A percentile compares a stretch with the other conserved stretches of the same genome.
Conservation (phyloP, 148 eudicot species). For the Vaccinium myrtillus region DNA sequence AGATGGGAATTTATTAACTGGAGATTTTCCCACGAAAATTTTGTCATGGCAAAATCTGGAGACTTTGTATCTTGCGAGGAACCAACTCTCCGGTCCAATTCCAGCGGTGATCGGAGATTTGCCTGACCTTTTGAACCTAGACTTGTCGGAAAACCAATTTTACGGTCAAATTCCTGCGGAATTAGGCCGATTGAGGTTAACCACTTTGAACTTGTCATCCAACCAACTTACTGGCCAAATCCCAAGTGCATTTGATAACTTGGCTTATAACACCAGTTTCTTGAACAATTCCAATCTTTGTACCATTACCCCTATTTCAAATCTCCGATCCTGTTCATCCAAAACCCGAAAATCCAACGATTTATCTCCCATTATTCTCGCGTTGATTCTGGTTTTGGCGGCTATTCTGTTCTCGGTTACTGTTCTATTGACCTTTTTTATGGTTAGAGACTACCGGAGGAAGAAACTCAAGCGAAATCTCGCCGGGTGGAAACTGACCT, state of each 20-base stretch:
- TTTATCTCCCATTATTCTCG: slow-evolving; percentile 32
- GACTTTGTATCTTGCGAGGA: slow-evolving; percentile 26
- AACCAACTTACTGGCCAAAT: slow-evolving; percentile 34
- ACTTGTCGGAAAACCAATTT: slow-evolving; percentile 28
- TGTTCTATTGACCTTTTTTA: slow-evolving; percentile 25
- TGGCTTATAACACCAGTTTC: slow-evolving; percentile 29
- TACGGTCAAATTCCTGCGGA: slow-evolving; percentile 29
- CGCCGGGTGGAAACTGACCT: slow-evolving; percentile 49
- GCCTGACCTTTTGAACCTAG: slow-evolving; percentile 26
- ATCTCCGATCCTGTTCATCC: slow-evolving; percentile 43
- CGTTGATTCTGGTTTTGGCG: slow-evolving; percentile 39
- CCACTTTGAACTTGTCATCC: slow-evolving; percentile 29
- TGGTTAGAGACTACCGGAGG: slow-evolving; percentile 26
- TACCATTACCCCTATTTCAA: slow-evolving; percentile 21
- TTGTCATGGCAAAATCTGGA: slow-evolving; percentile 24
- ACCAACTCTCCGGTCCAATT: slow-evolving; percentile 29
- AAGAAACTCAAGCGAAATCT: slow-evolving; percentile 32
- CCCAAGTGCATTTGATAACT: slow-evolving; percentile 27
- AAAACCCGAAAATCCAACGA: slow-evolving; percentile 13
- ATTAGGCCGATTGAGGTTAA: slow-evolving; percentile 23
- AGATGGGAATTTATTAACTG: slow-evolving; percentile 28
- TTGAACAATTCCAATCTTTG: slow-evolving; percentile 31
- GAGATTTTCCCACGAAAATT: slow-evolving; percentile 21
- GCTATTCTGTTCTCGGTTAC: slow-evolving; percentile 29
- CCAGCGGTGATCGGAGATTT: slow-evolving; percentile 25